These are phyloP conservation scores for Luffa acutangula DNA, from an alignment of 306 rosid genomes.

Conservation along the genomic window DNA sequence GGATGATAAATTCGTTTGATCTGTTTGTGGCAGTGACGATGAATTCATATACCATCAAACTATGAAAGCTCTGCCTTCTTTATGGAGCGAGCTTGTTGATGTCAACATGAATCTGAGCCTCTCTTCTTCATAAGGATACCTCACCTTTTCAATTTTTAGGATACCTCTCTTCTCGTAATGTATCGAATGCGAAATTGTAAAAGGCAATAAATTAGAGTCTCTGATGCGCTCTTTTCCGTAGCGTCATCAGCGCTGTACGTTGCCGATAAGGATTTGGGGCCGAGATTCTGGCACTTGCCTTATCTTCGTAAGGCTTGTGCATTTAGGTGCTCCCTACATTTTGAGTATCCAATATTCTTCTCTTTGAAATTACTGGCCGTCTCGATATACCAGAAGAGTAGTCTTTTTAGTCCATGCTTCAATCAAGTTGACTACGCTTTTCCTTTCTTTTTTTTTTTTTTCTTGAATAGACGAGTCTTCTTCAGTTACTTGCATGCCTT, in stretches of 20 bases:
- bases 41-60: conserved; percentile 73
- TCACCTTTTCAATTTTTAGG: neutral
- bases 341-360: neutral
- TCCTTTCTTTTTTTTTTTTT: too few species aligned
- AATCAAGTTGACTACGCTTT: too few species aligned
- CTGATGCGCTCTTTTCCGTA: conserved; percentile 43
- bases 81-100: conserved; percentile 49
- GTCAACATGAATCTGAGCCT: conserved; percentile 54
- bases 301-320: conserved; percentile 31
- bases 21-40: conserved; percentile 41
- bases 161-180: neutral
- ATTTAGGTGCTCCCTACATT: conserved; percentile 59
- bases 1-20: neutral
- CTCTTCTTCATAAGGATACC: neutral
- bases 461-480: too few species aligned
- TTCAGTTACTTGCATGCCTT: too few species aligned
- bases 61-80: conserved; percentile 44
- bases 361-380: too few species aligned
- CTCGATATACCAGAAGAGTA: neutral
- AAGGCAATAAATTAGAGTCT: conserved; percentile 98
- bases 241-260: conserved; percentile 80
- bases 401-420: too few species aligned
- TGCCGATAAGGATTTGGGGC: conserved; percentile 60
- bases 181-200: neutral
- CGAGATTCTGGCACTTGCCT: conserved; percentile 56